These are phyloP conservation scores for Backusella liffmaniae DNA, from an alignment of 192 early-diverging fungal species.

Conservation along the genomic window DNA sequence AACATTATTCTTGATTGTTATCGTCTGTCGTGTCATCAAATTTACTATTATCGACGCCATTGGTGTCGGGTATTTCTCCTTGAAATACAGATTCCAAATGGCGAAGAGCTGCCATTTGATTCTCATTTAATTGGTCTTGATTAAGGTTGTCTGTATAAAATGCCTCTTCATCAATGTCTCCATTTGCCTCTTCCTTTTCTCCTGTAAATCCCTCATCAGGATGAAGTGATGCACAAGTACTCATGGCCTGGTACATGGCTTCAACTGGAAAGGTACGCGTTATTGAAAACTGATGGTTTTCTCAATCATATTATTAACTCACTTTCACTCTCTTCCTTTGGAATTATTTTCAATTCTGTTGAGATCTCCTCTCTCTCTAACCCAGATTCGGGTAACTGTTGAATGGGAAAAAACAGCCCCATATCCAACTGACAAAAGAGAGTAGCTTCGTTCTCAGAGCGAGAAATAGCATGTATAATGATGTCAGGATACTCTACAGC, in stretches of 20 bases:
- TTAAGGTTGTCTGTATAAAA: constrained; percentile 22
- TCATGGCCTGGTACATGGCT: constrained; percentile 59
- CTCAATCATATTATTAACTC: constrained; percentile 23
- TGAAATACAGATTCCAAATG: constrained; percentile 27
- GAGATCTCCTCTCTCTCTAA: constrained; percentile 43
- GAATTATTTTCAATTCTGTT: constrained; percentile 57
- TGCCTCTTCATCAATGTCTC: constrained; percentile 29
- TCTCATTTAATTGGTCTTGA: constrained; percentile 37
- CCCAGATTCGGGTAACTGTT: constrained; percentile 22
- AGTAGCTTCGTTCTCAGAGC: constrained; percentile 45
- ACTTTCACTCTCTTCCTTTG: constrained; percentile 53
- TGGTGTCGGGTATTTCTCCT: neutral
- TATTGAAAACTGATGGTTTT: neutral
- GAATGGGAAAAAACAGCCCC: constrained; percentile 29
- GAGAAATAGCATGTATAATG: constrained; percentile 70
- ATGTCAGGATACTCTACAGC: constrained; percentile 61
- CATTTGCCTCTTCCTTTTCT: constrained; percentile 40
- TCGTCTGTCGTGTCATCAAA: neutral
- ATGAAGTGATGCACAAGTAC: constrained; percentile 63
- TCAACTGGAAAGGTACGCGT: constrained; percentile 49
- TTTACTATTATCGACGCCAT: neutral
- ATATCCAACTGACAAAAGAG: constrained; percentile 65
- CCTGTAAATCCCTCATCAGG: constrained; percentile 52
- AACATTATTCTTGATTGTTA: neutral
- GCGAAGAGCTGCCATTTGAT: constrained; percentile 28